Percentiles rank a stretch among this genome's conserved stretches.
Evolutionary conservation across 129 eudicot genomes (phyloP).

Genomic region (Chrysanthemum makinoi): DNA sequence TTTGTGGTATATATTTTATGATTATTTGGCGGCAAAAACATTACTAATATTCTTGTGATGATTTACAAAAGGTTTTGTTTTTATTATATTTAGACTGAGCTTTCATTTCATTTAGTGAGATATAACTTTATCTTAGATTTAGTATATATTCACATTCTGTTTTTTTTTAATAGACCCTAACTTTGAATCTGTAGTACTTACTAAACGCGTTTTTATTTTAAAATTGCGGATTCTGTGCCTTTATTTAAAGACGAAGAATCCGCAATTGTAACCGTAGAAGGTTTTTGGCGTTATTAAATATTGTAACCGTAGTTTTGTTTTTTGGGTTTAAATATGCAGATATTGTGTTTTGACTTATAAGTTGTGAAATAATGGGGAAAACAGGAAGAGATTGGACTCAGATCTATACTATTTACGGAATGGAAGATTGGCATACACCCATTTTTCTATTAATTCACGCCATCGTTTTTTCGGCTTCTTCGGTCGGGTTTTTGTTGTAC

Average conservation of each 20-base stretch:
- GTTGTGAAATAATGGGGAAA: conserved; percentile 53
- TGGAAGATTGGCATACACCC: conserved; percentile 83
- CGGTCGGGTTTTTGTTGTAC: conserved; percentile 56
- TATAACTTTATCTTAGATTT: conserved; percentile 17
- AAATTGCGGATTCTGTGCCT: conserved; percentile 13
- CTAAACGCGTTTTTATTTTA: background rate
- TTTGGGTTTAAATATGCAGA: conserved; percentile 10
- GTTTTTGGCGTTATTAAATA: no score
- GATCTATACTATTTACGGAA: conserved; percentile 89
- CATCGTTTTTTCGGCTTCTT: conserved; percentile 46
- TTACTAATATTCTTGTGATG: conserved; percentile 24
- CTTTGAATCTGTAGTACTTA: background rate
- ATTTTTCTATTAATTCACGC: conserved; percentile 65
- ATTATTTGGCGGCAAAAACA: conserved; percentile 24
- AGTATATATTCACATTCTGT: conserved; percentile 18
- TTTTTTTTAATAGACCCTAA: background rate
- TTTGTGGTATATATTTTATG: no score
- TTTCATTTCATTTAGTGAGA: conserved; percentile 17
- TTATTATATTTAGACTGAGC: conserved; percentile 11
- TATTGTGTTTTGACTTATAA: background rate
- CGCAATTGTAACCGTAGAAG: no score
- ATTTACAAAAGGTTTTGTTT: conserved; percentile 1
- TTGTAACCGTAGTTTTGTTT: background rate
- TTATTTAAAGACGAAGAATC: background rate
- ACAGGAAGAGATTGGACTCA: conserved; percentile 87